Evolutionary conservation across 495 filamentous ascomycete species (phyloP).

Genomic region (Daldinia bambusicola): DNA sequence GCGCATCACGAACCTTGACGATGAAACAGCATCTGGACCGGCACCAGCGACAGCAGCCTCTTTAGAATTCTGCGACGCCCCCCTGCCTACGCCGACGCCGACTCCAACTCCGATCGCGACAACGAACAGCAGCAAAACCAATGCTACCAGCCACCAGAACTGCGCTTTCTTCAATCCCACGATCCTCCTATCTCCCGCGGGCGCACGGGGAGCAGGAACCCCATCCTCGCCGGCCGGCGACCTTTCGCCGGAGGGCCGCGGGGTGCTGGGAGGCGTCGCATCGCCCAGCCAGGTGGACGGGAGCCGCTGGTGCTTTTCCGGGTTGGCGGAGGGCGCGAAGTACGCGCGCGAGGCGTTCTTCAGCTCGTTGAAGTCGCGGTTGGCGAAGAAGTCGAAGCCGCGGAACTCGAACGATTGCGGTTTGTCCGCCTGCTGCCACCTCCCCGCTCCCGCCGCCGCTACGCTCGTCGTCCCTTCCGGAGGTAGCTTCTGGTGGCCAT

Average conservation of each 20-base stretch:
- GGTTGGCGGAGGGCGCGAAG: constrained; percentile 25
- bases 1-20: constrained; percentile 40
- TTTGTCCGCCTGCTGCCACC: constrained; percentile 4
- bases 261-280: constrained; percentile 41
- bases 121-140: constrained; percentile 46
- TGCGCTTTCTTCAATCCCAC: constrained; percentile 42
- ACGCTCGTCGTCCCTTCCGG: constrained; percentile 11
- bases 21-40: not conserved
- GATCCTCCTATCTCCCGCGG: constrained; percentile 27
- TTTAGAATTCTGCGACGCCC: constrained; percentile 6
- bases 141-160: constrained; percentile 47
- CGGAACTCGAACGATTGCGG: constrained; percentile 44
- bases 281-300: constrained; percentile 48
- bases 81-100: constrained; percentile 47
- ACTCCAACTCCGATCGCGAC: constrained; percentile 55
- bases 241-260: constrained; percentile 30
- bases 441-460: constrained; percentile 1
- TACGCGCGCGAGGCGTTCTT: constrained; percentile 46
- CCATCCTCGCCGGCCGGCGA: not conserved
- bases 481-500: constrained; percentile 27
- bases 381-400: constrained; percentile 47
- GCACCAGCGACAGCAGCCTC: constrained; percentile 13
- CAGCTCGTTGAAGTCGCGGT: constrained; percentile 45
- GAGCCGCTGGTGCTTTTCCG: constrained; percentile 35
- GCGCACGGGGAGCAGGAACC: constrained; percentile 1